Conservation (phyloP, 257 asterid genomes). For the Lycium ferocissimum region DNA sequence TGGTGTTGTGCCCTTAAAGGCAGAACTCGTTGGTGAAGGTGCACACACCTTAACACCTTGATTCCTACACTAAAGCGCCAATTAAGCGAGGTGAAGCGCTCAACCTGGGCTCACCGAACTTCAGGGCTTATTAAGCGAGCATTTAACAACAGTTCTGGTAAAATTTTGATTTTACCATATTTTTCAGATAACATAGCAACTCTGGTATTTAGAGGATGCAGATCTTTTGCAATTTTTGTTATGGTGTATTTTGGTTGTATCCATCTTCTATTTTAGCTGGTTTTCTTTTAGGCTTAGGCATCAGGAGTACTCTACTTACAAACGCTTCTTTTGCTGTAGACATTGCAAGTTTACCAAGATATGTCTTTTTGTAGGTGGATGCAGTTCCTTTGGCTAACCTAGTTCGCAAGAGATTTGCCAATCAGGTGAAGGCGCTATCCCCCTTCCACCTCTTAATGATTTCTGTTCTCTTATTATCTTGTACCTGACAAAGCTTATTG, state of each 20-base stretch:
- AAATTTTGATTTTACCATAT: constrained; percentile 7
- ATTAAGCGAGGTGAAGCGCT: background rate
- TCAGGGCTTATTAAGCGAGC: background rate
- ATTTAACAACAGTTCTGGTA: background rate
- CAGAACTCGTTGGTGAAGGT: background rate
- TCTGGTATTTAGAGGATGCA: constrained; percentile 13
- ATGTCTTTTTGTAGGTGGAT: constrained; percentile 69
- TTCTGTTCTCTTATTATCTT: background rate
- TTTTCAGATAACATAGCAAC: background rate
- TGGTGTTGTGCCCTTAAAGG: background rate
- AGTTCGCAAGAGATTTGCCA: constrained; percentile 68
- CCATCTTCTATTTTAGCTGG: constrained; percentile 2
- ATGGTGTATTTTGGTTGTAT: constrained; percentile 20
- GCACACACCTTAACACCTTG: constrained; percentile 1
- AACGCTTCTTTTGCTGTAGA: constrained; percentile 24
- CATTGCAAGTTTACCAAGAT: constrained; percentile 32
- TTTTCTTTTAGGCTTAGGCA: background rate
- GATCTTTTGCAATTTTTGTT: background rate
- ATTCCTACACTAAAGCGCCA: background rate
- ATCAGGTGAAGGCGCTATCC: constrained; percentile 61
- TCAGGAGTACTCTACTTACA: constrained; percentile 1
- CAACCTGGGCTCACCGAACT: constrained; percentile 2
- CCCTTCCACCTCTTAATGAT: background rate
- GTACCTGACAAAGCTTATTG: background rate
- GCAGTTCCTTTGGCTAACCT: constrained; percentile 78